Conservation (phyloP, 352 stramenopile genomes). For the Pelagophyceae sp. region DNA sequence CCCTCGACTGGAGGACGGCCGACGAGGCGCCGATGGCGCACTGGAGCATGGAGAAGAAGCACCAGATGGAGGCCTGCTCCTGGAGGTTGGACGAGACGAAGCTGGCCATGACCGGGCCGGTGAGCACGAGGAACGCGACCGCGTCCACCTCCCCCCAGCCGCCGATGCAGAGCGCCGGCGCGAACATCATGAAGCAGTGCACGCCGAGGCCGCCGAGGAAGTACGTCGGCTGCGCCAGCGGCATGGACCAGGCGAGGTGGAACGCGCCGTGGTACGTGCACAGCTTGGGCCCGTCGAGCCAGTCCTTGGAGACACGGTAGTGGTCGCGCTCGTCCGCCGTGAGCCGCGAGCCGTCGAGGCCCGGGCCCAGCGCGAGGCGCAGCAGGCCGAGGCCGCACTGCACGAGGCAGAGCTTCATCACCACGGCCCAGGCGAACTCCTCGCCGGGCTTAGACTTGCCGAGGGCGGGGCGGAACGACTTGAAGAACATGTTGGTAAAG, state of each 20-base stretch:
- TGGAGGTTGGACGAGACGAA: slow-evolving; percentile 19
- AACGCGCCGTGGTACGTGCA: slow-evolving; percentile 20
- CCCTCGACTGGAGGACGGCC: slow-evolving; percentile 3
- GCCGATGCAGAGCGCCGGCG: slow-evolving; percentile 19
- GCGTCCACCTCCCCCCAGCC: slow-evolving; percentile 19
- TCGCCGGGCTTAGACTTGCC: slow-evolving; percentile 14
- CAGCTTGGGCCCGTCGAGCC: slow-evolving; percentile 17
- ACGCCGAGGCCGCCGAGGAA: slow-evolving; percentile 14
- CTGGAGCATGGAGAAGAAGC: slow-evolving; percentile 24
- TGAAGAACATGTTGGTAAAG: slow-evolving; percentile 23
- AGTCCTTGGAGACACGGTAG: slow-evolving; percentile 13
- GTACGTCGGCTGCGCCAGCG: slow-evolving; percentile 21
- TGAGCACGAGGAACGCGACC: slow-evolving; percentile 19
- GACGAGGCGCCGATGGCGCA: slow-evolving; percentile 15
- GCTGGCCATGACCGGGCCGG: slow-evolving; percentile 6
- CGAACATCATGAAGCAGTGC: slow-evolving; percentile 26
- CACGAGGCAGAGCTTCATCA: not conserved
- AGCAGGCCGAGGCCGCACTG: not conserved
- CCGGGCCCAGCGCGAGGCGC: slow-evolving; percentile 1
- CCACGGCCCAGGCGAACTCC: not conserved
- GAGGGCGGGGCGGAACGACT: slow-evolving; percentile 9
- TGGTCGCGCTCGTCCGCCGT: not conserved
- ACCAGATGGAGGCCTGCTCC: slow-evolving; percentile 26
- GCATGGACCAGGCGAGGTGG: slow-evolving; percentile 26
- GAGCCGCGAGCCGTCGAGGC: not conserved